Evolutionary conservation across 78 protist species (phyloP), one percentile per base, ranked within the genome.

Genomic region (Tieghemostelium lacteum): DNA sequence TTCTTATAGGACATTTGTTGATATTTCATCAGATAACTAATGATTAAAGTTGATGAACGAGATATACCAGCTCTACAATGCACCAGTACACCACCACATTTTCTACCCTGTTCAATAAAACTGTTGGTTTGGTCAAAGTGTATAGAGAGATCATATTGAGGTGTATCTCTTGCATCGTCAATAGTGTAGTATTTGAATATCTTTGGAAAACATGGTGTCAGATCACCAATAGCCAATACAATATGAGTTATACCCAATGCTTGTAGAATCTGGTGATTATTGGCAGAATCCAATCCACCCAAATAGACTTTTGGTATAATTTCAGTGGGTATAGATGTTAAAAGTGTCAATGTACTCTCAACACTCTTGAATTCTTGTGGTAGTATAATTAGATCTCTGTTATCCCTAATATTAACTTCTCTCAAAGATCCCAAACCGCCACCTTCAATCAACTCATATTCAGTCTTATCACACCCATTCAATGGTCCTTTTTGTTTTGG

Each of bases 1-100:
- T 65, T 73, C 42, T 66, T 61, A 34, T 34, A 66, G 20, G 76
- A n/a, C 37, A 88, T 3, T 17, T 64, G 31, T 2, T 70, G 76
- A 34, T 75, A 75, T 28, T 40, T 75, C 76, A 88, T 88, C 2
- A 88, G 31, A 24, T 88, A 88, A n/a, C 87, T 71, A 20, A 88
- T 64, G 26, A 88, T 73, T 3, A 88, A 39, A 12, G 93, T 88
- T 49, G 93, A 88, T 55, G 78, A 65, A 29, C 93, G 24, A 28
- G 83, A 69, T 22, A 88, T 75, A 64, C 93, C 93, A 8, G 93
- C 93, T 45, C 86, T 69, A 45, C 93, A 88, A 71, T 88, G 93
- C 0, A 88, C 93, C 34, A 88, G 40, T 3, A 88, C 93, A 36
- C 93, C 93, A 28, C 93, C 93, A 10, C 57, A 19, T n/a, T 50